Conservation (phyloP, 805 yeast species). For the Ogataea sp. region DNA sequence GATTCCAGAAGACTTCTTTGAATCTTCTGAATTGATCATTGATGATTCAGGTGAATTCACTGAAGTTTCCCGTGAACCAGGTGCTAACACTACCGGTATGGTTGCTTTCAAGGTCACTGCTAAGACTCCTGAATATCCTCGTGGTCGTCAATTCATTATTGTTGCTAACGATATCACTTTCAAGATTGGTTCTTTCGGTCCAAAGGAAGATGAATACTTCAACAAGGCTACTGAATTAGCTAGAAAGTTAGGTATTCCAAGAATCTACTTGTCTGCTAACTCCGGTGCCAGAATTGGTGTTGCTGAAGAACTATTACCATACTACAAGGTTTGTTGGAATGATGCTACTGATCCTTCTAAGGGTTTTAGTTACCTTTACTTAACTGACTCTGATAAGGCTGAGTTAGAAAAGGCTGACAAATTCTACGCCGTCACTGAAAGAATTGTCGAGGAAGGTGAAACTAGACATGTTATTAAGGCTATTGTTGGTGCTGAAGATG, state of each 20-base stretch:
- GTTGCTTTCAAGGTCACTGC: conserved; percentile 89
- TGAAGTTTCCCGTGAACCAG: conserved; percentile 91
- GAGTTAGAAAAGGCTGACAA: conserved; percentile 53
- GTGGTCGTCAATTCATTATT: conserved; percentile 87
- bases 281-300: conserved; percentile 99
- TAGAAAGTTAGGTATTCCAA: conserved; percentile 84
- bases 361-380: conserved; percentile 87
- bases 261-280: conserved; percentile 94
- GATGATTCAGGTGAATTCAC: conserved; percentile 78
- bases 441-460: conserved; percentile 77
- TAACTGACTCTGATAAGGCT: conserved; percentile 57
- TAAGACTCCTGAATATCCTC: conserved; percentile 94
- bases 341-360: conserved; percentile 64
- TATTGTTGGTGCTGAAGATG: conserved; percentile 90
- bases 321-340: conserved; percentile 89
- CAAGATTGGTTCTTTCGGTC: conserved; percentile 98
- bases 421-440: conserved; percentile 63
- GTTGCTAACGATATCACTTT: conserved; percentile 96
- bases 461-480: conserved; percentile 75
- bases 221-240: conserved; percentile 90
- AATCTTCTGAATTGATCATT: conserved; percentile 71
- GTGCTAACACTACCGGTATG: conserved; percentile 95
- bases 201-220: conserved; percentile 89
- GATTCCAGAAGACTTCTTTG: conserved; percentile 70
- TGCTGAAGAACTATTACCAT: conserved; percentile 91